Conservation (phyloP, 2,329 filamentous ascomycete species). For the Diplocarpon mali region DNA sequence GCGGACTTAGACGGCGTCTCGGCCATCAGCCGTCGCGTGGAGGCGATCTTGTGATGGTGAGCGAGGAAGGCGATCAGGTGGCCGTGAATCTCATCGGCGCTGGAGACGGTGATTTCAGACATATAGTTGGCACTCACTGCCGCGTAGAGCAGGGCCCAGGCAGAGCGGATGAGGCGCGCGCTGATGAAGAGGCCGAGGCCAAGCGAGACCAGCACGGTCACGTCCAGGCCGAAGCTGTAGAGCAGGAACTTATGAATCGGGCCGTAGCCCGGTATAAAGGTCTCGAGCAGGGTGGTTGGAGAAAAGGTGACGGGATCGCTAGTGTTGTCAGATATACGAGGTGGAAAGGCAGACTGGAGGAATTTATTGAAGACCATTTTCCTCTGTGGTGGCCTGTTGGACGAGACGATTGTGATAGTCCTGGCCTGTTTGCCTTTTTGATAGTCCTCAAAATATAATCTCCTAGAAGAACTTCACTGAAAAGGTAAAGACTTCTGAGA, state of each 20-base stretch:
- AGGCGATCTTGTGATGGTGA: conserved; percentile 38
- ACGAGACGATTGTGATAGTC: too few species aligned
- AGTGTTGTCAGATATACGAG: conserved; percentile 7
- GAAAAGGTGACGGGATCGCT: conserved; percentile 7
- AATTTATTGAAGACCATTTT: conserved; percentile 10
- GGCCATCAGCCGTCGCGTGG: conserved; percentile 42
- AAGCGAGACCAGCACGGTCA: conserved; percentile 24
- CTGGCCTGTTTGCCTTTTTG: too few species aligned
- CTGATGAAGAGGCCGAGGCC: conserved; percentile 30
- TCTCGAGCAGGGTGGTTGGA: conserved; percentile 22
- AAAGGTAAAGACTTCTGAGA: too few species aligned
- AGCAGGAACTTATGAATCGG: conserved; percentile 24
- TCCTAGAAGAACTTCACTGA: too few species aligned
- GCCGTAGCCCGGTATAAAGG: conserved; percentile 26
- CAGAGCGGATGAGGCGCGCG: conserved; percentile 30
- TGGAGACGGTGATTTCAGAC: conserved; percentile 41
- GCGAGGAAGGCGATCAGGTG: conserved; percentile 50
- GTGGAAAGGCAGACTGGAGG: conserved; percentile 13
- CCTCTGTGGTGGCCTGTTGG: too few species aligned
- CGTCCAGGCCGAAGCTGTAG: conserved; percentile 22
- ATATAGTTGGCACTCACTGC: conserved; percentile 37
- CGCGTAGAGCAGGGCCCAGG: conserved; percentile 28
- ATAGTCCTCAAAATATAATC: too few species aligned
- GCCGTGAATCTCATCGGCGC: conserved; percentile 45
- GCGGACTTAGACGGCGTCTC: conserved; percentile 43